Conservation (phyloP, 306 rosid genomes). For the Gleditsia sinensis region DNA sequence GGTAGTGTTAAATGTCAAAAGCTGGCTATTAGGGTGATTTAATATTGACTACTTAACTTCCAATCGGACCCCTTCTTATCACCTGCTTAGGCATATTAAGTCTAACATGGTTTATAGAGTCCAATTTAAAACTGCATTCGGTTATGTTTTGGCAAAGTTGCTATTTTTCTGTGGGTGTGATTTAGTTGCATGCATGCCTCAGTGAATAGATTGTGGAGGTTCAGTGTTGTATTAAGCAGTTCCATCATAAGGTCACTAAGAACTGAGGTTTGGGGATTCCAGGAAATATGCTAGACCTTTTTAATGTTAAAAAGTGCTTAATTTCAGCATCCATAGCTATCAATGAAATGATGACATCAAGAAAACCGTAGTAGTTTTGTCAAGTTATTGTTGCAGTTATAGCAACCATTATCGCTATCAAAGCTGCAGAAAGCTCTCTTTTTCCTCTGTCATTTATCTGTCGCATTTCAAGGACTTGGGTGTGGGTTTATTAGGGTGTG, state of each 20-base stretch:
- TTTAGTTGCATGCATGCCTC: neutral
- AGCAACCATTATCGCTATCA: slow-evolving; percentile 1
- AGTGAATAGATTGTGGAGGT: neutral
- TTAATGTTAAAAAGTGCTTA: neutral
- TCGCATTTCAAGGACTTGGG: slow-evolving; percentile 8
- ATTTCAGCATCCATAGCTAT: slow-evolving; percentile 5
- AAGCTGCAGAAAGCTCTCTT: slow-evolving; percentile 6
- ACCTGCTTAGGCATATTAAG: slow-evolving; percentile 5
- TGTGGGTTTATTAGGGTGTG: slow-evolving; percentile 30
- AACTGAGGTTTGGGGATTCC: neutral
- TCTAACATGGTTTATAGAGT: slow-evolving; percentile 8
- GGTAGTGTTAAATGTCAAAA: neutral
- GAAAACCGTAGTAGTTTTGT: slow-evolving; percentile 14
- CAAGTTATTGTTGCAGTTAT: slow-evolving; percentile 6
- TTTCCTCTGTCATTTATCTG: slow-evolving; percentile 1
- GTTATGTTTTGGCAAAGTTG: neutral
- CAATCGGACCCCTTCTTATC: neutral
- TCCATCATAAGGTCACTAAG: neutral
- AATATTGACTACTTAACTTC: neutral
- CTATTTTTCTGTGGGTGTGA: neutral
- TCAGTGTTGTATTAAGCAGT: neutral
- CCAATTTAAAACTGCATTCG: neutral
- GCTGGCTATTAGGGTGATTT: neutral
- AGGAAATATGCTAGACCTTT: neutral
- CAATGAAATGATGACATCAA: neutral